Percentiles rank a stretch among this genome's conserved stretches.
phyloP scores from a whole-genome alignment of 2,329 filamentous ascomycete species.

The Gaeumannomyces sp. region DNA sequence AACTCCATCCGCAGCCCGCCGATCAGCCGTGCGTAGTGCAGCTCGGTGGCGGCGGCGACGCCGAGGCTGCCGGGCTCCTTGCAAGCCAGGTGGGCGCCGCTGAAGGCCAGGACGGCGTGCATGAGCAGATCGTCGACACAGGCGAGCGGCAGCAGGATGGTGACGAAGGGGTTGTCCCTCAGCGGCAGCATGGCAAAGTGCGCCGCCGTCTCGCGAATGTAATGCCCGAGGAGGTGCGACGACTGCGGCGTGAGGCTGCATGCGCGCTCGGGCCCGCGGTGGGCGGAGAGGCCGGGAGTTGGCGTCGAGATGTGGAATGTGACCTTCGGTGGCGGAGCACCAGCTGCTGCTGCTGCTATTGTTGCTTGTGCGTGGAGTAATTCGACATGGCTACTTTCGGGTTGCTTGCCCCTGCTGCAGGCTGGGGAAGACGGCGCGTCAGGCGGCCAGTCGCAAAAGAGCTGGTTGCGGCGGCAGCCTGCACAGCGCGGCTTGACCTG shows the following conservation, averaged over 20 bases:
- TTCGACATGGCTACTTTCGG: too few species aligned
- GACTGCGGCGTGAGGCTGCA: constrained; percentile 16
- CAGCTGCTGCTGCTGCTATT: too few species aligned
- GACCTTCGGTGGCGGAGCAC: too few species aligned
- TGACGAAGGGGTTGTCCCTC: constrained; percentile 15
- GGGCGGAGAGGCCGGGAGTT: too few species aligned
- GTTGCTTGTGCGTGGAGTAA: too few species aligned
- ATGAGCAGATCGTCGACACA: constrained; percentile 20
- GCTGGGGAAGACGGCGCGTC: too few species aligned
- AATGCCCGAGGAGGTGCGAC: constrained; percentile 15
- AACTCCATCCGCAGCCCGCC: constrained; percentile 15
- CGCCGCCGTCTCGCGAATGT: constrained; percentile 14
- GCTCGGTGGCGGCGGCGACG: constrained; percentile 13
- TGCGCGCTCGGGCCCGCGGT: too few species aligned
- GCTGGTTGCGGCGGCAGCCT: neutral
- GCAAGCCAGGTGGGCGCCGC: constrained; percentile 15
- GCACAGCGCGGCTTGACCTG: constrained; percentile 43
- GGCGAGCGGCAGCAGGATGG: constrained; percentile 17
- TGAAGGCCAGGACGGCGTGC: constrained; percentile 18
- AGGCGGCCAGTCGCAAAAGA: neutral
- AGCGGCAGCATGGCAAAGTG: constrained; percentile 10
- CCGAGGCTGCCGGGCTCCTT: constrained; percentile 5
- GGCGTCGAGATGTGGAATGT: too few species aligned
- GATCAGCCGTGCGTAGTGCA: constrained; percentile 17
- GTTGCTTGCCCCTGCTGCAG: too few species aligned